A percentile compares a stretch with the other conserved stretches of the same genome.
phyloP scores from a whole-genome alignment of 148 eudicot genomes.

The Rhododendron griersonianum region DNA sequence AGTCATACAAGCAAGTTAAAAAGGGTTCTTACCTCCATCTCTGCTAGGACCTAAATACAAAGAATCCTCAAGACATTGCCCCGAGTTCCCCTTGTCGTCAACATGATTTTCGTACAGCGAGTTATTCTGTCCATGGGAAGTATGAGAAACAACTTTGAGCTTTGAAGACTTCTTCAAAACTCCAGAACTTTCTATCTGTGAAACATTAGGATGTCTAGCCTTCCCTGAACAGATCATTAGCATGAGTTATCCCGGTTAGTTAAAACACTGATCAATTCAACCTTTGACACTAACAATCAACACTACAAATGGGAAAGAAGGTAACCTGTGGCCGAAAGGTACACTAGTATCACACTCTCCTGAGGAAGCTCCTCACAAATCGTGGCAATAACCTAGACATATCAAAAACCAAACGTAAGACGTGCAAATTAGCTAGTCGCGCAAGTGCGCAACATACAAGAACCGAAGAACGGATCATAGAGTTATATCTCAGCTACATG shows the following conservation, averaged over 20 bases:
- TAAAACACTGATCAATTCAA: neutral
- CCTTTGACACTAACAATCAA: neutral
- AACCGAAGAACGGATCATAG: neutral
- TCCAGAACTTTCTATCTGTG: slow-evolving; percentile 49
- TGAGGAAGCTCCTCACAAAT: slow-evolving; percentile 87
- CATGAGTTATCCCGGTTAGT: slow-evolving; percentile 11
- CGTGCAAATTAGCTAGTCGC: neutral
- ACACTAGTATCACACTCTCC: slow-evolving; percentile 71
- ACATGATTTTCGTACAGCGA: slow-evolving; percentile 35
- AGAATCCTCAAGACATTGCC: slow-evolving; percentile 49
- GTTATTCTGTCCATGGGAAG: slow-evolving; percentile 33
- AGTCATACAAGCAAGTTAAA: neutral
- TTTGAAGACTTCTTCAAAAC: slow-evolving; percentile 56
- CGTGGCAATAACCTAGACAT: slow-evolving; percentile 62
- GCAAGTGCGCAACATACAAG: neutral
- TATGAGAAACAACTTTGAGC: slow-evolving; percentile 38
- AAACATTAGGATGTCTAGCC: slow-evolving; percentile 33
- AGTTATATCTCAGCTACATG: neutral
- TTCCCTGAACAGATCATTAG: slow-evolving; percentile 39
- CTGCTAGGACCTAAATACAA: slow-evolving; percentile 78
- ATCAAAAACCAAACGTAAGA: slow-evolving; percentile 16
- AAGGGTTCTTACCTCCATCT: slow-evolving; percentile 56
- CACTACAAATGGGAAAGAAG: slow-evolving; percentile 1
- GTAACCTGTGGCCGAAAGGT: slow-evolving; percentile 80
- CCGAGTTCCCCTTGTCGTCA: slow-evolving; percentile 41